Conservation (phyloP, 352 stramenopile genomes). For the Pythium coloratum region DNA sequence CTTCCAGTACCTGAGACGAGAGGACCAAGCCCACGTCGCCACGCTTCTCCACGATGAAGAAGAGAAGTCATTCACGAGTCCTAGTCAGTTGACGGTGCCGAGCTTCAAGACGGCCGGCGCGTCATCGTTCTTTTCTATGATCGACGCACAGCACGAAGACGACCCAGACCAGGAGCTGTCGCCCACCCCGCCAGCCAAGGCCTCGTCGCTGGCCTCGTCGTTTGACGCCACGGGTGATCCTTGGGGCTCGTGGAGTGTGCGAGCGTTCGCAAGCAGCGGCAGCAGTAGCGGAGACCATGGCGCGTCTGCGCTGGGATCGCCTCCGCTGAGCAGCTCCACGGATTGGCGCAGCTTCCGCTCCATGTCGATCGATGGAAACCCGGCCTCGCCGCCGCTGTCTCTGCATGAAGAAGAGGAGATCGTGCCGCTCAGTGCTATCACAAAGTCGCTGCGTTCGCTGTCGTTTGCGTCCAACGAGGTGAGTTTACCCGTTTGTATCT, state of each 20-base stretch:
- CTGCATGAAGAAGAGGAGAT: slow-evolving; percentile 30
- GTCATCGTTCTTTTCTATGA: slow-evolving; percentile 1
- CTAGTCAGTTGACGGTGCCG: slow-evolving; percentile 1
- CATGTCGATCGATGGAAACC: slow-evolving; percentile 38
- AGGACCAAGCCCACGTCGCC: not conserved
- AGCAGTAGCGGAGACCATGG: slow-evolving; percentile 19
- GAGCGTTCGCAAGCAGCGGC: slow-evolving; percentile 23
- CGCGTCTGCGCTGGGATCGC: slow-evolving; percentile 13
- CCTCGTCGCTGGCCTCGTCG: not conserved
- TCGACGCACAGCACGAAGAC: slow-evolving; percentile 1
- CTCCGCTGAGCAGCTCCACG: slow-evolving; percentile 5
- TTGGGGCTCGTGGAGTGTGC: slow-evolving; percentile 42
- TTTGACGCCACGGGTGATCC: slow-evolving; percentile 31
- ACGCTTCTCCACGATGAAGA: slow-evolving; percentile 10
- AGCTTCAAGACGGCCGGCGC: not conserved
- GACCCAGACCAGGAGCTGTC: slow-evolving; percentile 34
- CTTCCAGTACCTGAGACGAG: not conserved
- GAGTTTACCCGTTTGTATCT: not conserved
- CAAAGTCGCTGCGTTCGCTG: slow-evolving; percentile 52
- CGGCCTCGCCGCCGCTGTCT: slow-evolving; percentile 20
- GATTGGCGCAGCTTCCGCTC: slow-evolving; percentile 41
- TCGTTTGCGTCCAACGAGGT: slow-evolving; percentile 30
- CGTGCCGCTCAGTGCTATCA: slow-evolving; percentile 36
- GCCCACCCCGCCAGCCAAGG: slow-evolving; percentile 23
- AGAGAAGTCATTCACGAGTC: not conserved